Base-by-base conservation (phyloP, 2,329 filamentous ascomycete genomes). In the Fusarium torreyae region DNA sequence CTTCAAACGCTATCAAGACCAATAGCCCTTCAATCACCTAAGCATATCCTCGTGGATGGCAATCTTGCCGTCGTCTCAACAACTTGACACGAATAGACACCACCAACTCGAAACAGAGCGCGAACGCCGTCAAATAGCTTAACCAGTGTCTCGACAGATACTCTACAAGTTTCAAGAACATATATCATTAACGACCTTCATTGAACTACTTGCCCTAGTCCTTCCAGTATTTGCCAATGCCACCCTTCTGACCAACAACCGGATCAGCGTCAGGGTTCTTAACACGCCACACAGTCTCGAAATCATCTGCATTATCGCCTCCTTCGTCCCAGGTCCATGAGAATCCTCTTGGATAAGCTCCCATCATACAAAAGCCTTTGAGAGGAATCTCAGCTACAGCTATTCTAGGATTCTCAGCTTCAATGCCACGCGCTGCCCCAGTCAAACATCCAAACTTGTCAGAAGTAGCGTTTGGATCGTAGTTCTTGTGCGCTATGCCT, bases 291-390 rank as follows among this genome's bases (percentile, higher is more conserved):
- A 63, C 58, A 11, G 60, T 33, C 9, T 57, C 22, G 15, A 63
- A 63, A 7, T 57, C 38, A 2, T 34, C 33, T 18, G 51, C 20
- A 10, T 33, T 63, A 20, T 63, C 60, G 2, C 60, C 58, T 8
- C 58, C 60, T 8, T 63, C 60, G 22, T 63, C 58, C 60, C 60
- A 63, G 1, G 60, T 63, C 60, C 60, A 63, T 1, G 60, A 63
- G 3, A 63, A 63, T 0, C 58, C 60, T 1, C 18, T 28, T 0
- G 60, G 60, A 7, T 63, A 64, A 28, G 60, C 60, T 0, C 60
- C 60, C 59, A 63, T 63, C 60, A 63, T 63, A 3, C 60, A 63
- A 15, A 64, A 63, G 0, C 60, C 60, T 2, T 57, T 58, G 13
- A 63, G 15, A 1, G 60, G 60, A 2, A 63, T 24, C 2, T 64